These are phyloP conservation scores for Talaromyces piceae DNA, from an alignment of 2,329 filamentous ascomycete species.

Conservation along the genomic window DNA sequence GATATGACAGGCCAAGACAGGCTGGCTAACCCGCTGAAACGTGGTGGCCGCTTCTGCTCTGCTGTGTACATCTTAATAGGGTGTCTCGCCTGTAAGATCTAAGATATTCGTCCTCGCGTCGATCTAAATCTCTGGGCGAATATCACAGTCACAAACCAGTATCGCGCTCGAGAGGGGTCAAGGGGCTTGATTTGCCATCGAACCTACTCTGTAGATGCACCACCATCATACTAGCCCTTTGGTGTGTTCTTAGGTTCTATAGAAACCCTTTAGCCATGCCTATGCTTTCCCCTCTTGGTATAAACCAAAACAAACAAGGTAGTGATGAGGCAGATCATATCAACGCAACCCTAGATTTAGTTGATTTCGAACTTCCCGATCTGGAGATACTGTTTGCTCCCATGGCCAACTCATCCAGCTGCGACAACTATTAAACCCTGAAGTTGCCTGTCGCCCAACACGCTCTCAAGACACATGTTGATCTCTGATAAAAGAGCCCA, in stretches of 20 bases:
- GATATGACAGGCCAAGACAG: not conserved
- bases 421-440: not conserved
- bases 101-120: not conserved
- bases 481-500: not conserved
- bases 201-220: too few relatives aligned
- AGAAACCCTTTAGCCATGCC: not conserved
- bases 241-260: not conserved
- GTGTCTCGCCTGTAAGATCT: too few relatives aligned
- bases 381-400: not conserved
- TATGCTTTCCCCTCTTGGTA: not conserved
- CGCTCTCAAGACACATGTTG: not conserved
- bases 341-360: not conserved
- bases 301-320: not conserved
- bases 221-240: not conserved
- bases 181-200: not conserved
- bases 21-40: conserved; percentile 1
- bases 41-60: not conserved
- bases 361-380: not conserved
- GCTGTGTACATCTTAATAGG: not conserved
- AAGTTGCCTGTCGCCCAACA: not conserved
- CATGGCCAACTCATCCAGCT: not conserved
- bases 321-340: not conserved
- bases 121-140: not conserved
- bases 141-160: not conserved
- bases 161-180: not conserved